Evolutionary conservation across 306 rosid genomes (phyloP).

Genomic region (Prinsepia uniflora): DNA sequence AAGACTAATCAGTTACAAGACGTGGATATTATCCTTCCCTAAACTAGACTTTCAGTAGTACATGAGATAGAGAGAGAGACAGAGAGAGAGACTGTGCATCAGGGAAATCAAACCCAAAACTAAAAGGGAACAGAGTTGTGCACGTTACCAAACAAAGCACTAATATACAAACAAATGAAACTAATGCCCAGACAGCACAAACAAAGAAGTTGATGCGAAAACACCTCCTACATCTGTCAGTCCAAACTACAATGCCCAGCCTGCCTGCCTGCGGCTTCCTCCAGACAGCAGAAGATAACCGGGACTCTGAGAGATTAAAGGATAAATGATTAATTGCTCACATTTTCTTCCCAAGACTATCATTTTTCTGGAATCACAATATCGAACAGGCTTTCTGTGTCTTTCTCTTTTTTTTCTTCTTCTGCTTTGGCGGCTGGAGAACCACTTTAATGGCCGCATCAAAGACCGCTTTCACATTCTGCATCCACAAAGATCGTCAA

Average conservation of each 20-base stretch:
- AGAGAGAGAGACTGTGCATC: constrained; percentile 24
- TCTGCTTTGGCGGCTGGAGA: constrained; percentile 91
- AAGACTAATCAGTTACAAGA: constrained; percentile 26
- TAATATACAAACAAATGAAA: constrained; percentile 52
- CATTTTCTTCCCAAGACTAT: constrained; percentile 32
- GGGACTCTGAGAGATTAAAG: constrained; percentile 36
- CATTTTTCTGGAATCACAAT: constrained; percentile 44
- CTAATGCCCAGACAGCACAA: constrained; percentile 29
- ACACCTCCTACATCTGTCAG: constrained; percentile 35
- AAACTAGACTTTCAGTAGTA: not conserved
- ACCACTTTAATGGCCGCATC: constrained; percentile 94
- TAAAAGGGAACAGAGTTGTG: constrained; percentile 1
- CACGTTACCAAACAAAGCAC: constrained; percentile 36
- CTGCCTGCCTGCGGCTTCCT: constrained; percentile 25
- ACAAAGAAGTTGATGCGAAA: constrained; percentile 27
- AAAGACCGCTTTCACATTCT: constrained; percentile 94
- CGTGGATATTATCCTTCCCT: constrained; percentile 23
- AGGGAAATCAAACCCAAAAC: constrained; percentile 31
- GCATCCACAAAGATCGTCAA: constrained; percentile 23
- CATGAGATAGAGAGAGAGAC: not conserved
- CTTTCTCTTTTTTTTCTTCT: constrained; percentile 70
- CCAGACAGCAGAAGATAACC: constrained; percentile 36
- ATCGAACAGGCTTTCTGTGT: constrained; percentile 78
- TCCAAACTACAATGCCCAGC: constrained; percentile 26
- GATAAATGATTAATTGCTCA: constrained; percentile 44